phyloP scores from a whole-genome alignment of 139 green algal genomes.

The Chlorella sorokiniana region DNA sequence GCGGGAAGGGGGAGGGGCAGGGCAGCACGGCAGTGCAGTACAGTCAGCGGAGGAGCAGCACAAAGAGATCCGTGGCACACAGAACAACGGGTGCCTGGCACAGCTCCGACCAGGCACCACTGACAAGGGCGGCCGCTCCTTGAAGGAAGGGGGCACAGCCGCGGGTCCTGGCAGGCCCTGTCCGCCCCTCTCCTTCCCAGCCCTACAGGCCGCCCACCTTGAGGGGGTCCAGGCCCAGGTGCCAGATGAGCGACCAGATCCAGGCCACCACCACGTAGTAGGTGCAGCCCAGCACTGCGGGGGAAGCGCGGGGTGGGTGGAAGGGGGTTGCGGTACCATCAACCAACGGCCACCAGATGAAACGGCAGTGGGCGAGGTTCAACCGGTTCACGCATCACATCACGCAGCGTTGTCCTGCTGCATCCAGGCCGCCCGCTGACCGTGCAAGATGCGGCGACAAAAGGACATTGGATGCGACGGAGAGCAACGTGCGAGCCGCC shows the following conservation, averaged over 20 bases:
- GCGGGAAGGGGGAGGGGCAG: not conserved
- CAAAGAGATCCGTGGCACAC: not conserved
- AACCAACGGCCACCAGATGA: not conserved
- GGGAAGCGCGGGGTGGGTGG: not conserved
- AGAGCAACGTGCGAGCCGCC: no score
- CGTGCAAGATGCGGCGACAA: no score
- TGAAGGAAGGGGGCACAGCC: not conserved
- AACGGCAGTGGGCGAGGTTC: no score
- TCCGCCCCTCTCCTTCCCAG: not conserved
- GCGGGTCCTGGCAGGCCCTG: not conserved
- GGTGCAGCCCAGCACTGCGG: conserved; percentile 68
- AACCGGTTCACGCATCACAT: no score
- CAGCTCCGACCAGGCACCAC: not conserved
- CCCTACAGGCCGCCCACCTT: not conserved
- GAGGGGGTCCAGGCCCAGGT: conserved; percentile 64
- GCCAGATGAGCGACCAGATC: conserved; percentile 83
- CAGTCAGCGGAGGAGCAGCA: not conserved
- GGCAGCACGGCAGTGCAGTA: not conserved
- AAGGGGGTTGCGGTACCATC: not conserved
- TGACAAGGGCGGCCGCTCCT: no score
- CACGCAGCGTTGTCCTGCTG: no score
- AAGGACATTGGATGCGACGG: no score
- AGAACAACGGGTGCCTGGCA: not conserved
- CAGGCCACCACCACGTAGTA: conserved; percentile 80
- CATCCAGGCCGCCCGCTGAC: no score